Evolutionary conservation across 108 stramenopile species (phyloP).

Genomic region (Cyclostephanos tholiformis): DNA sequence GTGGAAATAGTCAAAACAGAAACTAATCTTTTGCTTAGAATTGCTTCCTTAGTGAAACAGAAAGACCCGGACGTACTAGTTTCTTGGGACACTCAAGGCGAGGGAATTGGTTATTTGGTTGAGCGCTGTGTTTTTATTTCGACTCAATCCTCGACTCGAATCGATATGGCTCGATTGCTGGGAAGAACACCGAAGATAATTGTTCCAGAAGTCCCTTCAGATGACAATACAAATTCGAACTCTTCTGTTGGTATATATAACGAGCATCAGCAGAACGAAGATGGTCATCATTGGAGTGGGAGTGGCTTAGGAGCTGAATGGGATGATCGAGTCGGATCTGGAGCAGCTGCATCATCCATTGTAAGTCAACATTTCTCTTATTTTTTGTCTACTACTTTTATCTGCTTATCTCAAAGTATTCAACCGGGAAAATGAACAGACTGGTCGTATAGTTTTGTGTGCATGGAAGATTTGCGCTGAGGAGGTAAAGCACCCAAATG

Average conservation of each 20-base stretch:
- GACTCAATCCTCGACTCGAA: conserved; percentile 21
- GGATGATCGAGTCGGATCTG: conserved; percentile 90
- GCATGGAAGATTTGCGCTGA: conserved; percentile 85
- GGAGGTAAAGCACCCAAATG: conserved; percentile 86
- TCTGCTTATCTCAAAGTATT: not conserved
- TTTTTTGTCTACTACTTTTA: not conserved
- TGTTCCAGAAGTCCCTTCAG: not conserved
- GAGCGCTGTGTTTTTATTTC: conserved; percentile 68
- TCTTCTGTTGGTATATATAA: conserved; percentile 10
- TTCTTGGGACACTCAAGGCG: conserved; percentile 89
- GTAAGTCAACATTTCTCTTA: conserved; percentile 41
- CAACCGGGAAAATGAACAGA: conserved; percentile 21
- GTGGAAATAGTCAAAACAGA: conserved; percentile 67
- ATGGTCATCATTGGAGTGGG: conserved; percentile 62
- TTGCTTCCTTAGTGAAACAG: conserved; percentile 67
- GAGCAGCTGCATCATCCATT: conserved; percentile 84
- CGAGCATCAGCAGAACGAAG: conserved; percentile 27
- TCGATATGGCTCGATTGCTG: conserved; percentile 80
- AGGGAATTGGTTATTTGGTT: conserved; percentile 81
- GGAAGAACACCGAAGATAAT: conserved; percentile 66
- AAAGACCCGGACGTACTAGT: conserved; percentile 85
- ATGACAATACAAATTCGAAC: conserved; percentile 4
- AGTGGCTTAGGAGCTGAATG: conserved; percentile 86
- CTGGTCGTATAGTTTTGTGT: conserved; percentile 78
- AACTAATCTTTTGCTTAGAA: conserved; percentile 58